phyloP scores from a whole-genome alignment of 2,329 filamentous ascomycete genomes.

The Cordyceps farinosa region DNA sequence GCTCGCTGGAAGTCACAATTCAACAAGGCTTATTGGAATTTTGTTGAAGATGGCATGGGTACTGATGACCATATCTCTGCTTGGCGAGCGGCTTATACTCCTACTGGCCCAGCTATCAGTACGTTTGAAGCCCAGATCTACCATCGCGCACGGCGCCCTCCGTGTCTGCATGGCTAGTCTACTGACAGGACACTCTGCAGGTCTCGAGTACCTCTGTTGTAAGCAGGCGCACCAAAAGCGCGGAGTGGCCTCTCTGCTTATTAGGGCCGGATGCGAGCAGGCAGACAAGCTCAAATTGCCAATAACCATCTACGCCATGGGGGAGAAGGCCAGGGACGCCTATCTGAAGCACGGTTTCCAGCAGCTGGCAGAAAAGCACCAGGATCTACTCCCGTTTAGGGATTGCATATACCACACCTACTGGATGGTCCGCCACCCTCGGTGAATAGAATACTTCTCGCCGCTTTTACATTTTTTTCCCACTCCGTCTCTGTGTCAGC shows the following conservation, averaged over 20 bases:
- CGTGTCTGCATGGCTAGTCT: neutral
- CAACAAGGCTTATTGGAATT: neutral
- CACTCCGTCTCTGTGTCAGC: neutral
- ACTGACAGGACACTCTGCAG: neutral
- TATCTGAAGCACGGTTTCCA: conserved; percentile 1
- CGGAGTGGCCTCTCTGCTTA: conserved; percentile 24
- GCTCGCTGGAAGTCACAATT: neutral
- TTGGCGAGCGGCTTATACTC: conserved; percentile 6
- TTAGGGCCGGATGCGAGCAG: conserved; percentile 23
- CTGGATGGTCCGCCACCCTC: conserved; percentile 8
- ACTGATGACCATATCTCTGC: conserved; percentile 9
- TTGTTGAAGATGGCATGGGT: neutral
- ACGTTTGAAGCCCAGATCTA: conserved; percentile 8
- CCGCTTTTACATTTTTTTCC: too few species aligned
- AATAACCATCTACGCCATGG: conserved; percentile 22
- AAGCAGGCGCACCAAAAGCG: conserved; percentile 23
- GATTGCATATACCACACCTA: conserved; percentile 7
- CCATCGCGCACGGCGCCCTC: neutral
- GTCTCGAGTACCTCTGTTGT: conserved; percentile 25
- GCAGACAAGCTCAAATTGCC: conserved; percentile 22
- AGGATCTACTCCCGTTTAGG: conserved; percentile 8
- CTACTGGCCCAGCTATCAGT: conserved; percentile 17
- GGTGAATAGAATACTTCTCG: neutral
- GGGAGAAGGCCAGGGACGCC: conserved; percentile 13
- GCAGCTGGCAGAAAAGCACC: conserved; percentile 10